A percentile compares a stretch with the other conserved stretches of the same genome.
Evolutionary conservation across 176 grass and related monocot species (phyloP).

Genomic region (Aegilops umbellulata): DNA sequence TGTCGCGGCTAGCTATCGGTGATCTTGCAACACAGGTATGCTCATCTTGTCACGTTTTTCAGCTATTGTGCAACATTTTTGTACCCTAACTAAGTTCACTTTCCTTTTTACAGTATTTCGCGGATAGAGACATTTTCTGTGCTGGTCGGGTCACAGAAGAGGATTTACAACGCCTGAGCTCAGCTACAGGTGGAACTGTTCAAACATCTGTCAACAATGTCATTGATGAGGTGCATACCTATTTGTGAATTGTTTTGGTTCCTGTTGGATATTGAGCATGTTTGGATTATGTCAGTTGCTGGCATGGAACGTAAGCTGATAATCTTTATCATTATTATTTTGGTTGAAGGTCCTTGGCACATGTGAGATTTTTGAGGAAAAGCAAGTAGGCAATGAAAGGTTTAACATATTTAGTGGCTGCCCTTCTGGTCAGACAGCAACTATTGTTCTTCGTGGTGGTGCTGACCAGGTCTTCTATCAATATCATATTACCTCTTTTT

Average conservation of each 20-base stretch:
- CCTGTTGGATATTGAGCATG: neutral
- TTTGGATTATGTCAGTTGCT: neutral
- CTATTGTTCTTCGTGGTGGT: conserved; percentile 91
- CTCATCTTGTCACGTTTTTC: neutral
- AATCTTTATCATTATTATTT: neutral
- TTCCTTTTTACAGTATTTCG: conserved; percentile 66
- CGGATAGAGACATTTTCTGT: conserved; percentile 93
- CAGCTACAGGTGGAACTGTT: conserved; percentile 83
- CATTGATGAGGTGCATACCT: conserved; percentile 61
- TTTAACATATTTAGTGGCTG: conserved; percentile 95
- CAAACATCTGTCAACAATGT: conserved; percentile 93
- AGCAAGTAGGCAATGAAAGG: conserved; percentile 93
- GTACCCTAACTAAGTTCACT: neutral
- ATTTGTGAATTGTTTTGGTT: neutral
- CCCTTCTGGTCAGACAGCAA: conserved; percentile 87
- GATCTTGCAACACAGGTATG: conserved; percentile 94
- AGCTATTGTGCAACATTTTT: neutral
- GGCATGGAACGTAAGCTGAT: conserved; percentile 2
- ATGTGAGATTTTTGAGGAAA: conserved; percentile 94
- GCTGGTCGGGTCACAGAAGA: conserved; percentile 90
- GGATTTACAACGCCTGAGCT: conserved; percentile 84
- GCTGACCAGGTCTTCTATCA: conserved; percentile 72
- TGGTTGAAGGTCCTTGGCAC: conserved; percentile 73
- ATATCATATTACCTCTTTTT: neutral
- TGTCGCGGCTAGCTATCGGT: conserved; percentile 88